Evolutionary conservation across 805 yeast genomes (phyloP), one percentile per base, ranked within the genome.

Genomic region (Blastobotrys parvus): DNA sequence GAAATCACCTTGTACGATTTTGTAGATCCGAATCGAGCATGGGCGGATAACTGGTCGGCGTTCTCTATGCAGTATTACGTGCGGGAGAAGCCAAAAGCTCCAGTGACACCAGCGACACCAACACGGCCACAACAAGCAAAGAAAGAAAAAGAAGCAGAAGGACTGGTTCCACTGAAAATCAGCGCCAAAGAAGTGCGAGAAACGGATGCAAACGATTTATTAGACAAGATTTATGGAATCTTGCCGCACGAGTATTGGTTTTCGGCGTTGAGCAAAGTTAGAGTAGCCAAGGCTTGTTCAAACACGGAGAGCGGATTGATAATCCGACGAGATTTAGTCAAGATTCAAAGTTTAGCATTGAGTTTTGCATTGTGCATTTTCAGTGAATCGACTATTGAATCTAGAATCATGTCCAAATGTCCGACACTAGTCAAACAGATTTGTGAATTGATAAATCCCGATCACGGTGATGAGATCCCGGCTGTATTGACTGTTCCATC

Each of bases 401-500:
- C 86, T 10, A 70, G 77, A 42, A 65, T 88, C 10, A 78, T 84
- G 52, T 88, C 82, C 47, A 67, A 78, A 1, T 89, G 85, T 54
- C 81, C 94, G 5, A 75, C 79, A 47, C 65, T 84, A 13, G 69
- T 87, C 55, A 75, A 77, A 42, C 77, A 79, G 47, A 61, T 87
- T 47, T 80, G 83, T 29, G 92, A 80, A 38, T 65, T 88, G 43
- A 69, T 85, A n/a, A 76, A 79, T 35, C 80, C 88, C 1, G 88
- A 80, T 38, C 69, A 74, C 19, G 33, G 33, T 19, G 38, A 39
- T 42, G 52, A 60, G 3, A 71, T 82, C 6, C 72, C 86, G 1
- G 55, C 56, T 19, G 74, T 69, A 1, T 68, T 84, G 2, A 71
- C 80, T 45, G 62, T 72, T 35, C 72, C 79, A 34, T 84, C 90